Percentiles rank a stretch among this genome's conserved stretches.
phyloP scores from a whole-genome alignment of 768 basidiomycete genomes.

The Amanita inopinata region DNA sequence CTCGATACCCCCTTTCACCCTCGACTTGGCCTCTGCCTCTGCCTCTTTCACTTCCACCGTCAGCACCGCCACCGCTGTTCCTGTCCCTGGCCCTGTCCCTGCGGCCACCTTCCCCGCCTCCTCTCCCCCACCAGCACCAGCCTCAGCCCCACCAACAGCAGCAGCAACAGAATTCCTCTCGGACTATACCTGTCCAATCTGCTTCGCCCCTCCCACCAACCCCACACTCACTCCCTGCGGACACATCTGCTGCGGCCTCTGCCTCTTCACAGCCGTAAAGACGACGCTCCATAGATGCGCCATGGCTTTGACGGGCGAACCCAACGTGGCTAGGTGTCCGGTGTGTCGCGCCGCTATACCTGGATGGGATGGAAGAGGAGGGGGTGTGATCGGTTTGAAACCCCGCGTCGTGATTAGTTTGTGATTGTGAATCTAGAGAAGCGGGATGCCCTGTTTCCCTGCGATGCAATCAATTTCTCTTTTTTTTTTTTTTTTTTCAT shows the following conservation, averaged over 20 bases:
- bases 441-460: too few species aligned
- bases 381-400: conserved; percentile 56
- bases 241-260: conserved; percentile 68
- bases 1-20: background rate
- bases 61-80: background rate
- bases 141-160: conserved; percentile 11
- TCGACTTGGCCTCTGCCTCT: background rate
- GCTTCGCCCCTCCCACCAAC: conserved; percentile 65
- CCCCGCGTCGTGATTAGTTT: conserved; percentile 33
- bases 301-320: conserved; percentile 18
- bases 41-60: background rate
- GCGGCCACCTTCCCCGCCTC: background rate
- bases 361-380: conserved; percentile 64
- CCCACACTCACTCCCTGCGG: conserved; percentile 76
- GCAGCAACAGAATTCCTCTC: conserved; percentile 32
- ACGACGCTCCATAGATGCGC: conserved; percentile 43
- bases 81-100: background rate
- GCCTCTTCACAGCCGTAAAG: conserved; percentile 66
- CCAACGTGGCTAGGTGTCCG: conserved; percentile 46
- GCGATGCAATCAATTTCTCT: too few species aligned
- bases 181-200: conserved; percentile 71
- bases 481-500: too few species aligned
- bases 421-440: too few species aligned
- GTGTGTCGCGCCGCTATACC: conserved; percentile 59
- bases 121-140: conserved; percentile 3